phyloP scores from a whole-genome alignment of 1,284 basidiomycete species.

The Cryptococcus sp. region DNA sequence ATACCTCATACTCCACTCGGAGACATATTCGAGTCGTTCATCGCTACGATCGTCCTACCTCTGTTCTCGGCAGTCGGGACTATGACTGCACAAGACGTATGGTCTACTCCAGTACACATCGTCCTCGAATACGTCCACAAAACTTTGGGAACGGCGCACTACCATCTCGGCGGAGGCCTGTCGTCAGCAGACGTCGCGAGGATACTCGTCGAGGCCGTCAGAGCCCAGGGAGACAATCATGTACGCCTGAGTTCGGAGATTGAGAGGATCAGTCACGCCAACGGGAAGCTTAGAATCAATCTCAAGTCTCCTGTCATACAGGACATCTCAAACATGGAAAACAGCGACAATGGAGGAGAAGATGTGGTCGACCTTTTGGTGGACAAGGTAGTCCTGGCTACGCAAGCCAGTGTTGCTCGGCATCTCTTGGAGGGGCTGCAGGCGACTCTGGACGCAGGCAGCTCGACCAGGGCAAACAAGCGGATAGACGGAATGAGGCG shows the following conservation, averaged over 20 bases:
- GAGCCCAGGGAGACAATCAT: constrained; percentile 26
- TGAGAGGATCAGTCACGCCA: constrained; percentile 16
- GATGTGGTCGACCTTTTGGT: constrained; percentile 49
- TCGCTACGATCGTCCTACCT: constrained; percentile 61
- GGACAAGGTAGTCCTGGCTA: constrained; percentile 68
- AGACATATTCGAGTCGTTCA: constrained; percentile 60
- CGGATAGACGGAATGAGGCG: constrained; percentile 31
- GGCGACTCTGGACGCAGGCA: constrained; percentile 16
- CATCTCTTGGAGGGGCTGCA: constrained; percentile 40
- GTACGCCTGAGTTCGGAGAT: constrained; percentile 30
- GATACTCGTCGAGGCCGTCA: constrained; percentile 22
- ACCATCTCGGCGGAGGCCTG: constrained; percentile 27
- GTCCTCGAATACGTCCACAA: constrained; percentile 47
- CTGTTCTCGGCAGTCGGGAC: constrained; percentile 74
- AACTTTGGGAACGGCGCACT: constrained; percentile 45
- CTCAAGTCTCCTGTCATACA: constrained; percentile 5
- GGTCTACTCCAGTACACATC: constrained; percentile 25
- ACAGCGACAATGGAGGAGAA: constrained; percentile 13
- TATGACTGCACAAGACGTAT: constrained; percentile 43
- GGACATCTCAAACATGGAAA: constrained; percentile 32
- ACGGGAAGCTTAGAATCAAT: constrained; percentile 4
- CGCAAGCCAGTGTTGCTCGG: constrained; percentile 65
- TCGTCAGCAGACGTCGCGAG: constrained; percentile 36
- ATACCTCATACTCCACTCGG: constrained; percentile 30
- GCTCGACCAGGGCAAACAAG: constrained; percentile 17